Conservation (phyloP, 2,329 filamentous ascomycete species). For the Neocatenulostroma microsporum region DNA sequence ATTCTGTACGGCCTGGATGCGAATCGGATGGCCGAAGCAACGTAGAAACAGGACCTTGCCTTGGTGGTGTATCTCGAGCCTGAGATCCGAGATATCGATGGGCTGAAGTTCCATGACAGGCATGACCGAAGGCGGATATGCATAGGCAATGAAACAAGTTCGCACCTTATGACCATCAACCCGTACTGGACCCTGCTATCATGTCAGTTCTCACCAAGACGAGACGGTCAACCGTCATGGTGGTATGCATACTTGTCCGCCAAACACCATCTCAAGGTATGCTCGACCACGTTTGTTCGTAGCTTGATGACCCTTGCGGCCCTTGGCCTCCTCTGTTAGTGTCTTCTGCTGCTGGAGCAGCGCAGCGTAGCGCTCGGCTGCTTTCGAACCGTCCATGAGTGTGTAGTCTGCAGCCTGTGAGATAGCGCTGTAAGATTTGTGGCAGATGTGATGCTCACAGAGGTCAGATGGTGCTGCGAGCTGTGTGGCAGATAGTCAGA, state of each 20-base stretch:
- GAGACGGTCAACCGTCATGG: not conserved
- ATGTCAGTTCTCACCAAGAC: not conserved
- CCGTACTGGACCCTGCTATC: not conserved
- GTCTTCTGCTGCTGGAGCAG: not conserved
- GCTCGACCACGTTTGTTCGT: constrained; percentile 3
- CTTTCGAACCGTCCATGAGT: no score
- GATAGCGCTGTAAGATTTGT: no score
- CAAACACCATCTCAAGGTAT: not conserved
- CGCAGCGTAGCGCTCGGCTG: no score
- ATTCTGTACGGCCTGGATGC: constrained; percentile 8
- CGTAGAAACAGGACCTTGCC: constrained; percentile 17
- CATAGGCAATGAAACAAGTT: constrained; percentile 10
- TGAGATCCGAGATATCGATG: constrained; percentile 16
- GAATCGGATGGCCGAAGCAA: constrained; percentile 11
- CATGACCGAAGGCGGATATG: constrained; percentile 17
- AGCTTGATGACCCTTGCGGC: constrained; percentile 5
- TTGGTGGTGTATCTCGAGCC: constrained; percentile 17
- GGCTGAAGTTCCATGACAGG: constrained; percentile 12
- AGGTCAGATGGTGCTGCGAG: no score
- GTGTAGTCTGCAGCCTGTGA: no score
- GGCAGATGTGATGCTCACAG: no score
- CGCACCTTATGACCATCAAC: not conserved
- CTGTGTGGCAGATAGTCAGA: no score
- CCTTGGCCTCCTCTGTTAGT: not conserved
- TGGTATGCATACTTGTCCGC: not conserved